Conservation (phyloP, 2,329 filamentous ascomycete species). For the Trichoderma pleuroti region DNA sequence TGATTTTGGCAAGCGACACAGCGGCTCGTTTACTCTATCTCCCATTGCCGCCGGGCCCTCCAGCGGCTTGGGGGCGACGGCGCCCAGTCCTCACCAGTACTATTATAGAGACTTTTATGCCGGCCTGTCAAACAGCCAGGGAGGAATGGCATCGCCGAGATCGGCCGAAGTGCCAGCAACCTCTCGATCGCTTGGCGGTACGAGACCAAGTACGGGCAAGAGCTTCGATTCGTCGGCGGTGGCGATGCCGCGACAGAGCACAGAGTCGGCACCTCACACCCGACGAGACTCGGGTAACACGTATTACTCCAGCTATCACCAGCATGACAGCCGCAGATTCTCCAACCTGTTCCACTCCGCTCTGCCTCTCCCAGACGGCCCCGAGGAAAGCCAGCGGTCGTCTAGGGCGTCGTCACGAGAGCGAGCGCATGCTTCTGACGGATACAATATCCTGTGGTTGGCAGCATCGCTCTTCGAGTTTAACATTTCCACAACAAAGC, state of each 20-base stretch:
- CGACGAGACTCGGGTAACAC: conserved; percentile 55
- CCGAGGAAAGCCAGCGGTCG: conserved; percentile 50
- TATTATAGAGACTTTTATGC: conserved; percentile 56
- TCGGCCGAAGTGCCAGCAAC: conserved; percentile 51
- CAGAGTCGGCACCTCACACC: conserved; percentile 45
- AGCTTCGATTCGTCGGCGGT: conserved; percentile 52
- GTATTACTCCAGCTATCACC: conserved; percentile 47
- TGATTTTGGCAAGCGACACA: conserved; percentile 63
- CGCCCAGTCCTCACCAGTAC: conserved; percentile 52
- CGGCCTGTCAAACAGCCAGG: conserved; percentile 40
- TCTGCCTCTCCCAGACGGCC: conserved; percentile 70
- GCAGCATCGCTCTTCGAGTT: conserved; percentile 95
- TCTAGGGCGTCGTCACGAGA: conserved; percentile 61
- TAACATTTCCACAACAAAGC: conserved; percentile 87
- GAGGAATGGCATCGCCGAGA: conserved; percentile 55
- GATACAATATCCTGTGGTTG: conserved; percentile 78
- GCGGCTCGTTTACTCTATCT: conserved; percentile 62
- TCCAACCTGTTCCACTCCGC: conserved; percentile 85
- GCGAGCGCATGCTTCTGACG: conserved; percentile 48
- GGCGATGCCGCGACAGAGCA: conserved; percentile 48
- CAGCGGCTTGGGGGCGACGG: conserved; percentile 23
- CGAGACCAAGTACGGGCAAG: conserved; percentile 57
- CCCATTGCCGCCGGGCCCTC: conserved; percentile 36
- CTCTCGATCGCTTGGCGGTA: conserved; percentile 45
- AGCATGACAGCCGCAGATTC: conserved; percentile 52